These are phyloP conservation scores for Murraya koenigii DNA, from an alignment of 345 rosid genomes.

Conservation along the genomic window DNA sequence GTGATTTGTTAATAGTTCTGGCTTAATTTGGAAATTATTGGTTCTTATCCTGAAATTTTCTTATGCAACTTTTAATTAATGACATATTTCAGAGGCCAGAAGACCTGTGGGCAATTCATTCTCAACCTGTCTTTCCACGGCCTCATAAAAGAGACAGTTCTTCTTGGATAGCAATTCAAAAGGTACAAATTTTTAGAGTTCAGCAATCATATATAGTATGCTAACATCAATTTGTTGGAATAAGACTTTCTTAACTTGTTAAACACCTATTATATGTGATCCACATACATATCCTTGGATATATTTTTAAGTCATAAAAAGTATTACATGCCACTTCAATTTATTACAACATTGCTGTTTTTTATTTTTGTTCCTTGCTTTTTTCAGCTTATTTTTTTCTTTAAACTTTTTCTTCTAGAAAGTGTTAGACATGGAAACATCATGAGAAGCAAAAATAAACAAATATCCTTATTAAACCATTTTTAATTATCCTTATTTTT, in stretches of 20 bases:
- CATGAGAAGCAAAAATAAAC: too few species aligned
- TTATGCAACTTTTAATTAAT: constrained; percentile 13
- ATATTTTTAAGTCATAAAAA: background rate
- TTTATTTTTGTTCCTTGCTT: background rate
- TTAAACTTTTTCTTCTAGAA: background rate
- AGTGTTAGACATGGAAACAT: background rate
- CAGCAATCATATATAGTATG: background rate
- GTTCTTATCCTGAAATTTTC: background rate
- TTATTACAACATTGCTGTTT: background rate
- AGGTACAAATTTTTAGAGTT: constrained; percentile 38
- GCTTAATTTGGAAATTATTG: background rate
- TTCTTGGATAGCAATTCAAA: constrained; percentile 82
- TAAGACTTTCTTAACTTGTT: background rate
- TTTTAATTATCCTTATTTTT: too few species aligned
- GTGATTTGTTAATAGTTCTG: background rate
- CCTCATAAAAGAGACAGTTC: constrained; percentile 75
- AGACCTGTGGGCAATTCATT: constrained; percentile 89
- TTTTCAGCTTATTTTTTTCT: background rate
- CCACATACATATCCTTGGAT: background rate
- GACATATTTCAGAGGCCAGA: constrained; percentile 73
- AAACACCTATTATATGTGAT: background rate
- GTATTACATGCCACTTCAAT: background rate
- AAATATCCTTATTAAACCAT: too few species aligned
- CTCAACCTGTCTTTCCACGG: constrained; percentile 69
- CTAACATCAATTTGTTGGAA: background rate